Base-by-base conservation (phyloP, 495 filamentous ascomycete genomes). In the Wilcoxina mikolae region DNA sequence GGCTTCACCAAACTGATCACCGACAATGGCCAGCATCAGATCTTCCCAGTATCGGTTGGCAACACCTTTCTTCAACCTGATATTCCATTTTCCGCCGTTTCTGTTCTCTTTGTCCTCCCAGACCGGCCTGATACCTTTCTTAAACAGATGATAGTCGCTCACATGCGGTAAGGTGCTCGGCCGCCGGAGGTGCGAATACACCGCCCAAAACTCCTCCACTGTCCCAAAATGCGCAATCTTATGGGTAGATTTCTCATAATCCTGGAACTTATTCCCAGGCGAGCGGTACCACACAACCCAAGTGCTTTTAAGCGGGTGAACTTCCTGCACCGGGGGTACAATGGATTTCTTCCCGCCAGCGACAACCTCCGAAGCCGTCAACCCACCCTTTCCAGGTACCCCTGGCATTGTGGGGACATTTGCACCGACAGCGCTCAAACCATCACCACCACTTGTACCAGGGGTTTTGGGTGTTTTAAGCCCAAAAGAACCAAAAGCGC, bases 71-170 rank as follows among this genome's bases (percentile, higher is more conserved):
- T 90, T 94, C 59, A 98, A 70, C 60, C 90, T 74, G 65, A 98
- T 80, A 49, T 94, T 86, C 89, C 90, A 98, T 73, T 98, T 98
- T 25, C 91, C 91, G 50, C 91, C 91, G 51, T 80, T 78, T 71
- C 86, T 94, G 71, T 98, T 98, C 60, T 90, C 87, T 49, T 94
- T 86, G 63, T 98, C 91, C 70, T 98, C 91, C 91, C 91, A 98
- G 65, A 96, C 91, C 33, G 91, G 91, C 55, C 91, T 80, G 26
- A 96, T 88, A 45, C 88, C 93, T 64, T 93, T 87, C 74, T 91
- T 93, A 72, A 98, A 98, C 51, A 98, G 82, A 67, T 96, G 93
- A 67, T 95, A 98, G 66, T 98, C 91, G 12, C 88, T 95, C 26
- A 96, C 91, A 20, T 87, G 81, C 9, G 91, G 91, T 46, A 98